Evolutionary conservation across 2,329 filamentous ascomycete species (phyloP).

Genomic region (Penicillium sp.): DNA sequence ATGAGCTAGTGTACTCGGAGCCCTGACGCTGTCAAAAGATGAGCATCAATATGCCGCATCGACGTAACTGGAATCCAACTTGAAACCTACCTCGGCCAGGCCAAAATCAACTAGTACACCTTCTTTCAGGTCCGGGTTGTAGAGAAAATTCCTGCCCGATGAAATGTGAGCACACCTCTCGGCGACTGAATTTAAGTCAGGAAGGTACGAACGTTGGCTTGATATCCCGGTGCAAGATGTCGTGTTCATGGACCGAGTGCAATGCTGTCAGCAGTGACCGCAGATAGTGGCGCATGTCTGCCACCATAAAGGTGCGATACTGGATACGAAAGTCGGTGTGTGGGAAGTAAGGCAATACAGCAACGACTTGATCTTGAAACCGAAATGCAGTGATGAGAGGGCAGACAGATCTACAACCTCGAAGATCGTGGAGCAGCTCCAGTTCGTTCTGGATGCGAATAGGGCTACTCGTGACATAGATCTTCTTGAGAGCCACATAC

Average conservation of each 20-base stretch:
- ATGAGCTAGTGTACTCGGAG: conserved; percentile 50
- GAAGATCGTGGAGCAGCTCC: conserved; percentile 83
- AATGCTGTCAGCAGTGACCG: conserved; percentile 83
- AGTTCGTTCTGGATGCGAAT: conserved; percentile 93
- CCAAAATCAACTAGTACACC: conserved; percentile 98
- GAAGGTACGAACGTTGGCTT: conserved; percentile 71
- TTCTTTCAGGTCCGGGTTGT: conserved; percentile 70
- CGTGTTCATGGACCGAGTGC: conserved; percentile 73
- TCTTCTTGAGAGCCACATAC: conserved; percentile 98
- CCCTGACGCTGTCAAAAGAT: conserved; percentile 53
- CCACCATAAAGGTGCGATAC: conserved; percentile 82
- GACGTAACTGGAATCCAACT: neutral
- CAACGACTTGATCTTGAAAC: conserved; percentile 88
- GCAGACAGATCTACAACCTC: conserved; percentile 79
- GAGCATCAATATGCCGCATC: neutral
- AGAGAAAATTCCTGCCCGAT: conserved; percentile 82
- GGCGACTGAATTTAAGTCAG: neutral
- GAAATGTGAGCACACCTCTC: too few species aligned
- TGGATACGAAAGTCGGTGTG: conserved; percentile 90
- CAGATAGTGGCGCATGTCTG: conserved; percentile 87
- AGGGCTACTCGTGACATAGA: conserved; percentile 96
- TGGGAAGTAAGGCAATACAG: conserved; percentile 90
- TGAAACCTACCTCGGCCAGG: conserved; percentile 66
- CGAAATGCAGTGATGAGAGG: conserved; percentile 97
- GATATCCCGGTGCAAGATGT: conserved; percentile 91